These are phyloP conservation scores for Teratosphaeria pseudoeucalypti DNA, from an alignment of 2,329 filamentous ascomycete species.

Conservation along the genomic window DNA sequence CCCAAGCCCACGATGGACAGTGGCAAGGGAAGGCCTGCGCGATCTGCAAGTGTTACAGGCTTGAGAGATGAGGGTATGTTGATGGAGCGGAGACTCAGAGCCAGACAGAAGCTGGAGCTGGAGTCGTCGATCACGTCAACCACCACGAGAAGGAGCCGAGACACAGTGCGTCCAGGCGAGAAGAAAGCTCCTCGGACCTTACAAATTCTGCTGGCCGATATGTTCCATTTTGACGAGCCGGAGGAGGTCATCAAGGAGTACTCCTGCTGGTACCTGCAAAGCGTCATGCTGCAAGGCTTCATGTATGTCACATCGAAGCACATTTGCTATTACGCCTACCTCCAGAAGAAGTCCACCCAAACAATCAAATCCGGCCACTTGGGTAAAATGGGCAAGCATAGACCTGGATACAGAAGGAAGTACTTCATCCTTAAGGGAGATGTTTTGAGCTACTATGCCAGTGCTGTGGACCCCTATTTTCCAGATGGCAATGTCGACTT, in stretches of 20 bases:
- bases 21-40: not conserved
- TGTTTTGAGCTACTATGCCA: constrained; percentile 78
- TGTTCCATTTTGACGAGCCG: constrained; percentile 69
- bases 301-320: constrained; percentile 91
- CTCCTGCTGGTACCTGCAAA: constrained; percentile 86
- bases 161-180: constrained; percentile 5
- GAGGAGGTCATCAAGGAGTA: constrained; percentile 90
- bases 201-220: constrained; percentile 32
- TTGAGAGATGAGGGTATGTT: constrained; percentile 52
- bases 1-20: constrained; percentile 3
- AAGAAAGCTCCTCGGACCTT: constrained; percentile 5
- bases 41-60: constrained; percentile 12
- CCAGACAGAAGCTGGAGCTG: constrained; percentile 18
- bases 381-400: constrained; percentile 77
- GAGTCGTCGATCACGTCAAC: constrained; percentile 18
- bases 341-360: constrained; percentile 79
- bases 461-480: constrained; percentile 79
- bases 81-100: constrained; percentile 57
- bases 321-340: constrained; percentile 92
- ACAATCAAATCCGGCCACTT: constrained; percentile 80
- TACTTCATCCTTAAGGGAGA: constrained; percentile 92
- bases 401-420: constrained; percentile 77
- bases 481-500: constrained; percentile 86
- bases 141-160: constrained; percentile 13
- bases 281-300: constrained; percentile 83